Evolutionary conservation across 2,329 filamentous ascomycete species (phyloP), one percentile per base, ranked within the genome.

Genomic region (Penicillium italicum): DNA sequence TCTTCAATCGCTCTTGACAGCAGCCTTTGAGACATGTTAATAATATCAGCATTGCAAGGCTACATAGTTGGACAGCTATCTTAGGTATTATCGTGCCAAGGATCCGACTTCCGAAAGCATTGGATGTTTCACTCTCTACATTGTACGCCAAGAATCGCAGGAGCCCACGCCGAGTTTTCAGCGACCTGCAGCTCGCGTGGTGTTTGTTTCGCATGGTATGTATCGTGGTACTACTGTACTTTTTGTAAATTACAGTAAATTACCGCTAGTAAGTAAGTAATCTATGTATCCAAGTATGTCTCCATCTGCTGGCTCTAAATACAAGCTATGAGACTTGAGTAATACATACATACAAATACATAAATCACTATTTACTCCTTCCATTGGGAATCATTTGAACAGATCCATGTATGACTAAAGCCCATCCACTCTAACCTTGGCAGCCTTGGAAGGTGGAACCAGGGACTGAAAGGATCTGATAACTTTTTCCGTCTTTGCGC

Each of bases 381-480:
- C 22, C 18, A 18, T 45, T 20, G 12, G 12, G 26, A 20, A 11
- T 20, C 28, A 38, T 46, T 28, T 12, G 30, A 26, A 20, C 2
- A 20, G 34, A 41, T 41, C 50, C 50, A 48, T 16, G 40, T 34
- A 30, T 34, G 20, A 31, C 33, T n/a, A 18, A 10, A 48, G n/a
- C 16, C 22, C n/a, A 36, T 45, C 53, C 53, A 55, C 34, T 30
- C 9, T 22, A 28, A 26, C 24, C 26, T 28, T 28, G 24, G 24
- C 24, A 26, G 5, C 24, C 24, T 24, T 24, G 24, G 24, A 12
- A 16, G 5, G 53, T 38, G 40, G 46, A 51, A 38, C 26, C 40
- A 20, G 33, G 40, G 28, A 50, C 18, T n/a, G 18, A 37, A 55
- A 55, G 11, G 53, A 55, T 55, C 53, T 44, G 53, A 55, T 51